Conservation (phyloP, 805 yeast species). For the Sugiyamaella chiloensis region DNA sequence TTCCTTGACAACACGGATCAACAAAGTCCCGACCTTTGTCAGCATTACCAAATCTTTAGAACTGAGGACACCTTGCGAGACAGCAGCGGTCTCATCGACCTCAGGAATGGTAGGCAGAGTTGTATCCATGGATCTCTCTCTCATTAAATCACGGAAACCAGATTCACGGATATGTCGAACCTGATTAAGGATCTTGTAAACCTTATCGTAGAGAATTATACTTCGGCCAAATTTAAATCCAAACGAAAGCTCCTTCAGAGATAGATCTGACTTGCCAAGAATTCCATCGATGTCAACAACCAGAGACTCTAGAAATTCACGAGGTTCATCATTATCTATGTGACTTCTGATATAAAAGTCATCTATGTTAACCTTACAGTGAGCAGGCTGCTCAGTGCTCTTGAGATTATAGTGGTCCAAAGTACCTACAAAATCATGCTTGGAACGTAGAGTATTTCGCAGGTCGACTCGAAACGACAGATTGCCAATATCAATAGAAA, state of each 20-base stretch:
- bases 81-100: conserved; percentile 1
- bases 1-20: conserved; percentile 35
- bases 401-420: conserved; percentile 30
- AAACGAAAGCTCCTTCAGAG: conserved; percentile 33
- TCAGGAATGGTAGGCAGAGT: conserved; percentile 1
- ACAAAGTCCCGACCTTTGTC: conserved; percentile 27
- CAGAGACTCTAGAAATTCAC: conserved; percentile 32
- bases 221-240: conserved; percentile 30
- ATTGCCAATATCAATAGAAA: conserved; percentile 30
- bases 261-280: conserved; percentile 28
- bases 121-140: conserved; percentile 1
- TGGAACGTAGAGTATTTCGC: conserved; percentile 26
- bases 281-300: conserved; percentile 32
- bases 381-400: conserved; percentile 31
- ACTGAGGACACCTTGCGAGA: conserved; percentile 17
- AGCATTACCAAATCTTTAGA: conserved; percentile 22
- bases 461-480: conserved; percentile 30
- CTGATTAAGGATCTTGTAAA: conserved; percentile 20
- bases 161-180: conserved; percentile 21
- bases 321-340: conserved; percentile 30
- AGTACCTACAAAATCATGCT: conserved; percentile 34
- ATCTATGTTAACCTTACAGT: conserved; percentile 24
- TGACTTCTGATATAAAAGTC: conserved; percentile 32
- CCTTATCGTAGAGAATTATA: conserved; percentile 23
- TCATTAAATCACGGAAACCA: conserved; percentile 8